Evolutionary conservation across 441 rosid genomes (phyloP).

Genomic region (Gossypium aridum): DNA sequence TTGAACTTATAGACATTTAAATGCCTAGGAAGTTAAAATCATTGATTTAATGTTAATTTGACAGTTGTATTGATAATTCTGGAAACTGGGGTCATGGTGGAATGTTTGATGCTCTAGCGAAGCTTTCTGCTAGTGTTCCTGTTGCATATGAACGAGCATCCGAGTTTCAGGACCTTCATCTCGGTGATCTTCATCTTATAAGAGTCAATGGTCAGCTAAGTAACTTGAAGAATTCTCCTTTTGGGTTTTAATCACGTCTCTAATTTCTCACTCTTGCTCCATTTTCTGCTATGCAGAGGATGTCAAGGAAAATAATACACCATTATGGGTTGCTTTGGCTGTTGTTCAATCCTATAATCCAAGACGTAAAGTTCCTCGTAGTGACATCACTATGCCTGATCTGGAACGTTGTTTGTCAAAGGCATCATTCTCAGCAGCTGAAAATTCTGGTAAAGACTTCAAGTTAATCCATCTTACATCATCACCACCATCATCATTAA

Average conservation of each 20-base stretch:
- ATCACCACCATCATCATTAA: background rate
- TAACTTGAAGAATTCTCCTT: background rate
- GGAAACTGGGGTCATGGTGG: constrained; percentile 94
- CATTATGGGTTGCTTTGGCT: constrained; percentile 72
- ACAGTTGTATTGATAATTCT: constrained; percentile 79
- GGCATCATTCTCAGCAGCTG: constrained; percentile 61
- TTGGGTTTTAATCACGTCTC: background rate
- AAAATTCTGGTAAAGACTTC: constrained; percentile 49
- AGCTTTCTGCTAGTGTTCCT: constrained; percentile 45
- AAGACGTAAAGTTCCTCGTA: constrained; percentile 65
- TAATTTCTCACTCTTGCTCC: background rate
- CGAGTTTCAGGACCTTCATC: constrained; percentile 72
- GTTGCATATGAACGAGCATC: constrained; percentile 56
- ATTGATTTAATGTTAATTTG: constrained; percentile 4
- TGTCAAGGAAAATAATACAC: constrained; percentile 24
- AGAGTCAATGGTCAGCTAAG: constrained; percentile 47
- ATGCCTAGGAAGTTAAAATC: background rate
- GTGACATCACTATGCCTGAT: constrained; percentile 60
- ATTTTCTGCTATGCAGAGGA: constrained; percentile 29
- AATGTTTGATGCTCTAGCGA: constrained; percentile 66
- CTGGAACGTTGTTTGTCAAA: constrained; percentile 71
- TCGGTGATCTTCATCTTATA: constrained; percentile 83
- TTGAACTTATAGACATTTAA: background rate
- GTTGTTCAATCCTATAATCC: constrained; percentile 75
- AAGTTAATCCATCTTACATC: background rate